phyloP scores from a whole-genome alignment of 1,284 basidiomycete genomes.

The Heterobasidion annosum region DNA sequence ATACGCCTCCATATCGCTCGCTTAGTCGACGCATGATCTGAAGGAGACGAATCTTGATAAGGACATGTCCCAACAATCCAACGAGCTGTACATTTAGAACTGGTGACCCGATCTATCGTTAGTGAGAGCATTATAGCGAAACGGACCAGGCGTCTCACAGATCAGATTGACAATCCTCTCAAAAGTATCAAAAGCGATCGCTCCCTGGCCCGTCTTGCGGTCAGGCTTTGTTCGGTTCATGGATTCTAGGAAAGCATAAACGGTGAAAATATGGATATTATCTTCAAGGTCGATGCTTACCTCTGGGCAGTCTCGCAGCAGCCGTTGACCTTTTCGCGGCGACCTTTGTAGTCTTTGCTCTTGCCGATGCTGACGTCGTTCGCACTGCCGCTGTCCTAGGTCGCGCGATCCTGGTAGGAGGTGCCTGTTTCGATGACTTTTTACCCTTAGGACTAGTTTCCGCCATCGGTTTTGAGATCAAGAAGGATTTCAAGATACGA shows the following conservation, averaged over 20 bases:
- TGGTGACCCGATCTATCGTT: conserved; percentile 15
- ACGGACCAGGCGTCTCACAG: neutral
- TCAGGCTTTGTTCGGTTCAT: too few relatives aligned
- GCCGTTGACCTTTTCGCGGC: conserved; percentile 1
- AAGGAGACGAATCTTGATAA: conserved; percentile 33
- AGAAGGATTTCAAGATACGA: conserved; percentile 30
- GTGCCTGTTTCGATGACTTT: conserved; percentile 15
- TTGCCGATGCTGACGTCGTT: conserved; percentile 3
- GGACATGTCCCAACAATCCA: conserved; percentile 46
- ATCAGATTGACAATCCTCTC: conserved; percentile 39
- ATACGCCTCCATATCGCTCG: conserved; percentile 14
- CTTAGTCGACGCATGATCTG: conserved; percentile 18
- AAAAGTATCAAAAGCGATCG: conserved; percentile 35
- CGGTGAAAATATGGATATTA: neutral
- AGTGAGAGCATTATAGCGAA: too few relatives aligned
- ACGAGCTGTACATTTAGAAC: conserved; percentile 59
- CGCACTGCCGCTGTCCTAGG: conserved; percentile 4
- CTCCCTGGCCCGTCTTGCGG: too few relatives aligned
- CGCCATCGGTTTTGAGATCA: conserved; percentile 11
- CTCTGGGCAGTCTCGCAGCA: conserved; percentile 2
- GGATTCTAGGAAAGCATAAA: too few relatives aligned
- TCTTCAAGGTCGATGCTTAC: neutral
- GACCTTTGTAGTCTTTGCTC: neutral
- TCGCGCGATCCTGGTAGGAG: conserved; percentile 8
- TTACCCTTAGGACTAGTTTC: conserved; percentile 17